Conservation (phyloP, 2,329 filamentous ascomycete species). For the Triangularia setosa region DNA sequence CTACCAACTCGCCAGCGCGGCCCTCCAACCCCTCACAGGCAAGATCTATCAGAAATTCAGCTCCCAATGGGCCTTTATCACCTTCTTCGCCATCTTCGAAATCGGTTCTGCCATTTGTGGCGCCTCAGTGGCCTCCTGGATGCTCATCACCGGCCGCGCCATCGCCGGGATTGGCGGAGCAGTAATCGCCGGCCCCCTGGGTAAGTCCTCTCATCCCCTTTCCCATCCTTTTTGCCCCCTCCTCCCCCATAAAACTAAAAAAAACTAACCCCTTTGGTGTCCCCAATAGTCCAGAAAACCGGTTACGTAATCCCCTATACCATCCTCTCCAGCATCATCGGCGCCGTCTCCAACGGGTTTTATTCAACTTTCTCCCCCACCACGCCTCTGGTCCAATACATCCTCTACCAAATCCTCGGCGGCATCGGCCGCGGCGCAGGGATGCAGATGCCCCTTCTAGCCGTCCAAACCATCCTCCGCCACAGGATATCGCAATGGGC, state of each 20-base stretch:
- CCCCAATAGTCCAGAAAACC: slow-evolving; percentile 22
- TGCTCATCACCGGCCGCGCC: slow-evolving; percentile 53
- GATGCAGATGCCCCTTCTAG: slow-evolving; percentile 28
- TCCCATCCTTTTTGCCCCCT: background rate
- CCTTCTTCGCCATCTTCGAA: slow-evolving; percentile 50
- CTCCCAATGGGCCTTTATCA: slow-evolving; percentile 34
- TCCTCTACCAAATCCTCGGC: slow-evolving; percentile 27
- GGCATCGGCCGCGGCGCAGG: slow-evolving; percentile 27
- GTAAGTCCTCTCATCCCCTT: slow-evolving; percentile 19
- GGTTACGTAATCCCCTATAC: slow-evolving; percentile 25
- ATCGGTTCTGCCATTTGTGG: slow-evolving; percentile 54
- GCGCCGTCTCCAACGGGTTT: slow-evolving; percentile 22
- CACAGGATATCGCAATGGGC: slow-evolving; percentile 25
- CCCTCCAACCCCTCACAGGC: slow-evolving; percentile 23
- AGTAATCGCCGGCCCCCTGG: slow-evolving; percentile 23
- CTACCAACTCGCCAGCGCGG: slow-evolving; percentile 25
- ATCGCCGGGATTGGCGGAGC: slow-evolving; percentile 51
- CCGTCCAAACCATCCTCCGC: slow-evolving; percentile 25
- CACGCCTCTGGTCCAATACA: slow-evolving; percentile 19
- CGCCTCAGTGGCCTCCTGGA: slow-evolving; percentile 42
- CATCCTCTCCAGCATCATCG: slow-evolving; percentile 17
- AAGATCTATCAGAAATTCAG: slow-evolving; percentile 24
- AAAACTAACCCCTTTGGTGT: background rate
- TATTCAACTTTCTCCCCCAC: slow-evolving; percentile 20
- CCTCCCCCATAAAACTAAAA: no score